Base-by-base conservation (phyloP, 2,329 filamentous ascomycete genomes). In the Paracorniculantispora psalliotae region DNA sequence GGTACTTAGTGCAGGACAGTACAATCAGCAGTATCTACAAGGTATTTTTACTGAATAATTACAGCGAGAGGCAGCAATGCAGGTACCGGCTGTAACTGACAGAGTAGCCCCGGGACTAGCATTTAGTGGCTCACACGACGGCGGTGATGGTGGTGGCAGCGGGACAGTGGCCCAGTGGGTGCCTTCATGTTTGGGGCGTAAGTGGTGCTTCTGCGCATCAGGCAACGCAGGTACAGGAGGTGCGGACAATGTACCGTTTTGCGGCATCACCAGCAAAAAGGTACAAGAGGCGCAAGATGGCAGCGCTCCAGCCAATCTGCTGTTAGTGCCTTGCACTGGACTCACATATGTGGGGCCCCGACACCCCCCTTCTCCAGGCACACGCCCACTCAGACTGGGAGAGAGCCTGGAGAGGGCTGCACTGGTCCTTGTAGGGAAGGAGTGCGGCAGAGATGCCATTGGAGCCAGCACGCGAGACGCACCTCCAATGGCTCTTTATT, bases 231-330 rank as follows among this genome's bases (percentile, higher is more conserved):
- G 50, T 15, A 43, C 50, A n/a, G 15, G 17, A 41, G 12, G 4
- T 5, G 37, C 37, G 4, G 30, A 7, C 7, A 41, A 41, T 8
- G 7, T 19, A 41, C 37, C 5, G 37, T 17, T 8, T 15, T 5
- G 5, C 2, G 28, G 7, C n/a, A 49, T 13, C 4, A 33, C 21
- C n/a, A 33, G 2, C 13, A 15, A 19, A 10, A 6, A 12, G 12
- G 6, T 12, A 33, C 12, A 6, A 6, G 19, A 17, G 5, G 49
- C 37, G n/a, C 23, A 30, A 8, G 23, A 30, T 28, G 25, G 23
- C 46, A 57, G 25, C 12, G 41, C 35, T 35, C 46, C 33, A 50
- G 54, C 21, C 54, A 57, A 43, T 57, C 54, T 50, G 35, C 44
- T 30, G 43, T 50, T 19, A 15, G 37, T 35, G 41, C 19, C 28